Percentiles rank a stretch among this genome's conserved stretches.
These are phyloP conservation scores for Hymenoscyphus fraxineus DNA, from an alignment of 2,329 filamentous ascomycete species.

Conservation along the genomic window DNA sequence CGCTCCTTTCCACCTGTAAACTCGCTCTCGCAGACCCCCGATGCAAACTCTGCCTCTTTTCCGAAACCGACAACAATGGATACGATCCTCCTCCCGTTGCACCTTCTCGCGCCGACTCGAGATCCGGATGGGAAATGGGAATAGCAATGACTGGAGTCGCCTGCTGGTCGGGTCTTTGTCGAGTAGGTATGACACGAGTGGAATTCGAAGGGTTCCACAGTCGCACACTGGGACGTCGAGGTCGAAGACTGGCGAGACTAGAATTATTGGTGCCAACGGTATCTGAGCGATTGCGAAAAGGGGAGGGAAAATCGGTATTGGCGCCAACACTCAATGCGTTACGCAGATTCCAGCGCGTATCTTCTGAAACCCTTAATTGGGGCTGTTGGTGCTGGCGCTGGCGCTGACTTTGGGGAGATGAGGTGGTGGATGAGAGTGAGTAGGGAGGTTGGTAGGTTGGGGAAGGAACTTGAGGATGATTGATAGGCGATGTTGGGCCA, in stretches of 20 bases:
- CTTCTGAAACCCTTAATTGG: constrained; percentile 44
- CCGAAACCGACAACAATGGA: constrained; percentile 53
- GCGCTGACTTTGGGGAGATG: constrained; percentile 12
- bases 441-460: constrained; percentile 32
- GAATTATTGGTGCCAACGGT: constrained; percentile 25
- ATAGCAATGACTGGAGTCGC: constrained; percentile 26
- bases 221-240: constrained; percentile 36
- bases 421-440: constrained; percentile 23
- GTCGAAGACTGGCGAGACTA: constrained; percentile 20
- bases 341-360: constrained; percentile 34
- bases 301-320: constrained; percentile 26
- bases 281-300: constrained; percentile 27
- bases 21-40: constrained; percentile 42
- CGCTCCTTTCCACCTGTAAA: constrained; percentile 45
- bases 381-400: constrained; percentile 19
- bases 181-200: constrained; percentile 42
- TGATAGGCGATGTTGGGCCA: constrained; percentile 20
- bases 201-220: constrained; percentile 61
- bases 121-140: constrained; percentile 33
- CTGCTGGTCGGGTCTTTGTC: constrained; percentile 19
- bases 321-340: constrained; percentile 30
- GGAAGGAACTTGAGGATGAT: constrained; percentile 28
- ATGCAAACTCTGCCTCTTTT: constrained; percentile 51
- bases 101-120: constrained; percentile 26
- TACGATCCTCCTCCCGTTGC: constrained; percentile 35